Base-by-base conservation (phyloP, 192 early-diverging fungal genomes). In the Neocallimastix lanati region DNA sequence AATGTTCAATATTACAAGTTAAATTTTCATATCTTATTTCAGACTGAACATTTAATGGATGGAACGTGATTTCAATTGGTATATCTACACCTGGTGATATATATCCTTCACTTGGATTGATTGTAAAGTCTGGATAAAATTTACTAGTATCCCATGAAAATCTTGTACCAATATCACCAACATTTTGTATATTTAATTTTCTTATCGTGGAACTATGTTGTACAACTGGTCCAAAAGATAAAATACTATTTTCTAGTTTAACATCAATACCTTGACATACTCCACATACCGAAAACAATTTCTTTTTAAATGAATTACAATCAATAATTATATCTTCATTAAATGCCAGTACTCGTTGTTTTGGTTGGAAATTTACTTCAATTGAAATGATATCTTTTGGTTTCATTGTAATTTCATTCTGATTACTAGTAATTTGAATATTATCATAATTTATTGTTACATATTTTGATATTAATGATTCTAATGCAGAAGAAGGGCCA, bases 21-120 rank as follows among this genome's bases (percentile, higher is more conserved):
- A 91, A 77, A 76, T 85, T 88, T 50, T 91, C 90, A 76, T 86
- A 85, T 11, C 88, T 83, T 29, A 90, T 86, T 76, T 88, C 88
- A 30, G 85, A 83, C 78, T 86, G 87, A n/a, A 91, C 33, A 40
- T 88, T 85, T 16, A 77, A 76, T 27, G 90, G 90, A 79, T 88
- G 88, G 82, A 91, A 91, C 2, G 84, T 84, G 29, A 91, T 87
- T 78, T 91, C 90, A 29, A 91, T 77, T 40, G 88, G 82, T 25
- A 91, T 80, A 28, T 91, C 89, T 86, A 90, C 88, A 30, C 89
- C 87, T 15, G 90, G 89, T 4, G 89, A 89, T 76, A 90, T 90
- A 78, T 90, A 91, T 2, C 89, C 90, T 78, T 91, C 88, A 14
- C 83, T 79, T n/a, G 90, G 86, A 14, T 87, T 84, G 38, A 91